Percentiles rank a stretch among this genome's conserved stretches.
phyloP scores from a whole-genome alignment of 768 basidiomycete genomes.

The Pisolithus microcarpus region DNA sequence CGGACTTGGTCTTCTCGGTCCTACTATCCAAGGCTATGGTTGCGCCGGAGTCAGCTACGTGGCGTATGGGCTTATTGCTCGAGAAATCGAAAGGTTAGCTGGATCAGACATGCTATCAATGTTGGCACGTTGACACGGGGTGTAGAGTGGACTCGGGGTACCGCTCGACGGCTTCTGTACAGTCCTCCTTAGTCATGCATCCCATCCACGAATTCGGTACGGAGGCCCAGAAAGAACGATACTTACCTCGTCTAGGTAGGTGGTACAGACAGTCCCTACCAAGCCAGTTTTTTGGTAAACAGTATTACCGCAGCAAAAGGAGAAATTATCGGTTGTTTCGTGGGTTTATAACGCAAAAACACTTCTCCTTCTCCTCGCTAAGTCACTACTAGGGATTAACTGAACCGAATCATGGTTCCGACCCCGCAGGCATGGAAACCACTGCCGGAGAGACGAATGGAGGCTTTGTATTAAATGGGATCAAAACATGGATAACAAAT shows the following conservation, averaged over 20 bases:
- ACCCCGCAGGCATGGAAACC: conserved; percentile 97
- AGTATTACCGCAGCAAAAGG: conserved; percentile 53
- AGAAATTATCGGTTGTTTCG: conserved; percentile 88
- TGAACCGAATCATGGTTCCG: conserved; percentile 95
- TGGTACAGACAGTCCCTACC: neutral
- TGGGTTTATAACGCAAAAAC: conserved; percentile 33
- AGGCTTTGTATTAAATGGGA: conserved; percentile 80
- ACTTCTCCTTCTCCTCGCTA: neutral
- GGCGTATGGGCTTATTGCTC: conserved; percentile 88
- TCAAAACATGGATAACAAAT: conserved; percentile 98
- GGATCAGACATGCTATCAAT: neutral
- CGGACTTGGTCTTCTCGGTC: conserved; percentile 79
- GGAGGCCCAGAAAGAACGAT: conserved; percentile 85
- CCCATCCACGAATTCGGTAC: conserved; percentile 85
- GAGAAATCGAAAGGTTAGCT: conserved; percentile 83
- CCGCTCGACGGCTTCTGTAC: conserved; percentile 90
- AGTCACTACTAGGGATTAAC: conserved; percentile 66
- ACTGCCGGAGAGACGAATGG: conserved; percentile 79
- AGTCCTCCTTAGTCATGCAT: conserved; percentile 96
- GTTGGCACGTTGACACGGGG: neutral
- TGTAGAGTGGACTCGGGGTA: conserved; percentile 91
- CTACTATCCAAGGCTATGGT: conserved; percentile 89
- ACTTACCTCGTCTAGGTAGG: conserved; percentile 74
- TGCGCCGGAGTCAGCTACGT: conserved; percentile 90
- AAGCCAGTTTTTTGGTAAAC: conserved; percentile 4